Evolutionary conservation across 106 monocot species (phyloP).

Genomic region (Hemerocallis citrina): DNA sequence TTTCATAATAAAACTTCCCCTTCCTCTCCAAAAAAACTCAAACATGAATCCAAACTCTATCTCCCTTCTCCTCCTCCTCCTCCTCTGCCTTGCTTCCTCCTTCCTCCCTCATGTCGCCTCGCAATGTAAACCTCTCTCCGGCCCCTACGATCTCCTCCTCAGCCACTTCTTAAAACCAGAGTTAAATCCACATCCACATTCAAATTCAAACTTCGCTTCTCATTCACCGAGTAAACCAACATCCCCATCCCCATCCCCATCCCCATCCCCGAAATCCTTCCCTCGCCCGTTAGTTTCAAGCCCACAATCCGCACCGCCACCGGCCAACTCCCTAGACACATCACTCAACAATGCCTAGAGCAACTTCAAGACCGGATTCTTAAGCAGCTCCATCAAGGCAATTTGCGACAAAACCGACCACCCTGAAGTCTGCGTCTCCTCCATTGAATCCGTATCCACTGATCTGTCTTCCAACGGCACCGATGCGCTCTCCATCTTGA

Average conservation of each 20-base stretch:
- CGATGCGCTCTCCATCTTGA: not conserved
- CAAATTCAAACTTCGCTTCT: too few species aligned
- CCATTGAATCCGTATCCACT: not conserved
- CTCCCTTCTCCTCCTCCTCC: too few species aligned
- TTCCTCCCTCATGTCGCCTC: too few species aligned
- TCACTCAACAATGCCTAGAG: not conserved
- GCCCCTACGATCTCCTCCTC: too few species aligned
- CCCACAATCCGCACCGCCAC: not conserved
- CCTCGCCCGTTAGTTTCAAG: not conserved
- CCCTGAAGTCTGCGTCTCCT: not conserved
- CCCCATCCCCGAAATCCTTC: not conserved
- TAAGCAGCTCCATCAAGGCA: not conserved
- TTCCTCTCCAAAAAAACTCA: too few species aligned
- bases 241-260: not conserved
- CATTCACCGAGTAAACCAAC: too few species aligned
- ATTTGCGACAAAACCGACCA: not conserved
- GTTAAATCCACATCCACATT: too few species aligned
- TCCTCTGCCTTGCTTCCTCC: too few species aligned
- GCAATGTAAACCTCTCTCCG: too few species aligned
- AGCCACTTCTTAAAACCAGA: too few species aligned
- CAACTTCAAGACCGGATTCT: not conserved
- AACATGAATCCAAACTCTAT: too few species aligned
- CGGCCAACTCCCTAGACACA: not conserved
- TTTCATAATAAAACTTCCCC: too few species aligned
- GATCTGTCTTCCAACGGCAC: not conserved